Base-by-base conservation (phyloP, 73 alveolate genomes). In the Paramecium bursaria region DNA sequence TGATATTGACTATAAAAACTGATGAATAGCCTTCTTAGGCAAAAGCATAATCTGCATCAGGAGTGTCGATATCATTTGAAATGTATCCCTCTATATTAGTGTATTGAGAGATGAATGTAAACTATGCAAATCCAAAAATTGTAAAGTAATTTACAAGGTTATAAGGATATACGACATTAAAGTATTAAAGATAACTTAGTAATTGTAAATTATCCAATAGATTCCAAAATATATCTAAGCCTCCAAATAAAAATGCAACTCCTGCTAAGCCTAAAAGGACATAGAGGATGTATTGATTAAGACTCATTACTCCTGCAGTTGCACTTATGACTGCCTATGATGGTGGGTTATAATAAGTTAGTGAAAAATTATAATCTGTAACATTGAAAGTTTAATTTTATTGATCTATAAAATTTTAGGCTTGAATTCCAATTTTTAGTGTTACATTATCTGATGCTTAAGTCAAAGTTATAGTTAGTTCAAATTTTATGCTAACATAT, bases 221-320 rank as follows among this genome's bases (percentile, higher is more conserved):
- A 17, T 67, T 67, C 82, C 82, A 67, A 15, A 67, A 67, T 39
- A 67, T 67, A 13, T 67, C 11, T 21, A 67, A 39, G 33, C 82
- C 82, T 3, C 82, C 82, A 0, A 67, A 44, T 15, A 67, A 46
- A 67, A 67, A 67, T 35, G 82, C 82, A 67, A 67, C 14, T n/a
- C 26, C 21, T 1, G 82, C 82, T 67, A 67, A 67, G 7, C 82
- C 82, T 1, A 67, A 35, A 2, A 67, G 30, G 14, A 67, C 13
- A 19, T 67, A 67, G 2, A 67, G 21, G 2, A 67, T 47, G 44
- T 67, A 67, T 67, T 67, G 21, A 67, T 57, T 67, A 19, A 67
- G 44, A 13, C 50, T 67, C 25, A 67, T 3, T 15, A 67, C 5
- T 1, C 82, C 60, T 35, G 15, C 21, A 10, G 82, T 67, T 15